phyloP scores from a whole-genome alignment of 2,329 filamentous ascomycete genomes.

The Pseudogymnoascus sp. region DNA sequence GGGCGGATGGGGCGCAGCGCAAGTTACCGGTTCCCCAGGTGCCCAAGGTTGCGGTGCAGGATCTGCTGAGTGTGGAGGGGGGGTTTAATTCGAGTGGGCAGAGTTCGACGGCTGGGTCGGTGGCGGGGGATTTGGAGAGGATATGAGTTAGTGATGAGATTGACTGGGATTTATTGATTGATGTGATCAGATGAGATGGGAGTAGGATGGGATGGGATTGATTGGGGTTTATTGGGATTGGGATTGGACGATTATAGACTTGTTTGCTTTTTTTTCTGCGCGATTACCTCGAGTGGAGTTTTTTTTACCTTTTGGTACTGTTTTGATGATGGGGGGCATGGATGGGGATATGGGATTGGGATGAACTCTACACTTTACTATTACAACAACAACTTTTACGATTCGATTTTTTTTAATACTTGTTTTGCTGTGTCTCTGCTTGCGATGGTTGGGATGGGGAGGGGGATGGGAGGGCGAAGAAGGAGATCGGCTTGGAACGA shows the following conservation, averaged over 20 bases:
- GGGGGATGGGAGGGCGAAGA: neutral
- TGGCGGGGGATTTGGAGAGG: neutral
- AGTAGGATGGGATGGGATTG: neutral
- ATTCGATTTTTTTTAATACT: neutral
- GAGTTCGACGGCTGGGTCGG: neutral
- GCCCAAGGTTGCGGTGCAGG: slow-evolving; percentile 82
- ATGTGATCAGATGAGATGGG: neutral
- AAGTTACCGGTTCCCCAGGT: slow-evolving; percentile 87
- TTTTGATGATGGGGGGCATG: neutral
- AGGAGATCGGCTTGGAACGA: too few relatives aligned
- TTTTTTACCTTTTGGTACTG: neutral
- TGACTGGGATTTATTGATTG: neutral
- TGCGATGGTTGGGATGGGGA: neutral
- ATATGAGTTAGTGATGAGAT: neutral
- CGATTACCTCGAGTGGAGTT: neutral
- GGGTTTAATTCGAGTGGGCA: slow-evolving; percentile 37
- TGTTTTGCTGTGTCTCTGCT: neutral
- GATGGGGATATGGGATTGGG: neutral
- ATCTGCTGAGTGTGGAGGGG: slow-evolving; percentile 60
- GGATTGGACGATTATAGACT: neutral
- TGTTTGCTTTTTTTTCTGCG: neutral
- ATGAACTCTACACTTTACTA: neutral
- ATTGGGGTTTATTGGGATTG: neutral
- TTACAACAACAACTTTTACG: neutral
- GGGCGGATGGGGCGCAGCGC: slow-evolving; percentile 75